Evolutionary conservation across 2,329 filamentous ascomycete species (phyloP).

Genomic region (Anthostomella pinea): DNA sequence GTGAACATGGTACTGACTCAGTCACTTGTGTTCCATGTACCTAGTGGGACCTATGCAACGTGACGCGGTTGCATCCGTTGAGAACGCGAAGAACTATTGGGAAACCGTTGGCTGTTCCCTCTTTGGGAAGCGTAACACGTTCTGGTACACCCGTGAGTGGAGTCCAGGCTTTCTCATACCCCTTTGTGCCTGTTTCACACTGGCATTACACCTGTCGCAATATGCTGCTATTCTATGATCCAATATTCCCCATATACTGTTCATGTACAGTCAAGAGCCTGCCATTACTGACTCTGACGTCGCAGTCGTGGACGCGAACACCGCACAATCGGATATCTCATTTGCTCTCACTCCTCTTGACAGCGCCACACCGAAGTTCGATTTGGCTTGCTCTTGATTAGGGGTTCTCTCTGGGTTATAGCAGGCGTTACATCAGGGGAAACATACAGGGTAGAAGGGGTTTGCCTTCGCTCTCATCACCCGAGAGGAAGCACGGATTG

Average conservation of each 20-base stretch:
- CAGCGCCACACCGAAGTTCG: slow-evolving; percentile 21
- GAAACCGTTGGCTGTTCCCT: slow-evolving; percentile 29
- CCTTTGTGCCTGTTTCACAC: too few relatives aligned
- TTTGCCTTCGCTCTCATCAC: too few relatives aligned
- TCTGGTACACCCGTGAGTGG: slow-evolving; percentile 55
- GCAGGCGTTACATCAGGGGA: too few relatives aligned
- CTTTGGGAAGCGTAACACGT: slow-evolving; percentile 38
- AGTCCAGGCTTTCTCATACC: too few relatives aligned
- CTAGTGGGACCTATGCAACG: slow-evolving; percentile 25
- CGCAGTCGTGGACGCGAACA: slow-evolving; percentile 51
- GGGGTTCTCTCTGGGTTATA: too few relatives aligned
- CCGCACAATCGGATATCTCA: slow-evolving; percentile 30
- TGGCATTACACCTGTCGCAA: too few relatives aligned
- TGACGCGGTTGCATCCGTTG: slow-evolving; percentile 26
- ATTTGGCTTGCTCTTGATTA: slow-evolving; percentile 20
- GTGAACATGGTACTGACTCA: not conserved
- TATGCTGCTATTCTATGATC: too few relatives aligned
- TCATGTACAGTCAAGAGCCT: too few relatives aligned
- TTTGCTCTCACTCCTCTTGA: slow-evolving; percentile 25
- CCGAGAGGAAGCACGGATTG: too few relatives aligned
- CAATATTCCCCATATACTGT: too few relatives aligned
- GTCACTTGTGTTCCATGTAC: slow-evolving; percentile 2
- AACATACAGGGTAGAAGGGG: too few relatives aligned
- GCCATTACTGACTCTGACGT: too few relatives aligned
- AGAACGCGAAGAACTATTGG: slow-evolving; percentile 31